Percentiles rank a stretch among this genome's conserved stretches.
Evolutionary conservation across 129 eudicot species (phyloP).

Genomic region (Silybum marianum): DNA sequence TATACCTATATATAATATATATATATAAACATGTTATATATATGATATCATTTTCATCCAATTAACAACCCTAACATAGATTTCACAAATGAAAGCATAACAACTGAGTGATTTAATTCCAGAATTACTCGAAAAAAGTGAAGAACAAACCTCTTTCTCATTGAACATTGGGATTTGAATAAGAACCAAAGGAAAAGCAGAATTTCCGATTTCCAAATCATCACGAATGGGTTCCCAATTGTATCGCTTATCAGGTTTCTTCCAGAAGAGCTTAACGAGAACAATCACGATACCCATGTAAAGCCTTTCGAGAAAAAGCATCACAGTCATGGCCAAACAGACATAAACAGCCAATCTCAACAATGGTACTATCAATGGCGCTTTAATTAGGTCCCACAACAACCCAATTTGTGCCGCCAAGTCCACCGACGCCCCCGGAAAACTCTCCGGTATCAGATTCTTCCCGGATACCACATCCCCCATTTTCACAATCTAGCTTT

Average conservation of each 20-base stretch:
- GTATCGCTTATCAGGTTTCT: conserved; percentile 72
- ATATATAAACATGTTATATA: conserved; percentile 12
- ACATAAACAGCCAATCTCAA: conserved; percentile 51
- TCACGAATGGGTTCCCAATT: conserved; percentile 68
- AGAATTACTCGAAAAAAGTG: background rate
- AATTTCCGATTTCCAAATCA: conserved; percentile 73
- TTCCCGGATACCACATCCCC: conserved; percentile 47
- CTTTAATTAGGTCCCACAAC: conserved; percentile 63
- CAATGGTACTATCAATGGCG: conserved; percentile 76
- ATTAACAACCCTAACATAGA: background rate
- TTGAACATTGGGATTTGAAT: conserved; percentile 92
- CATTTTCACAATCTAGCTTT: conserved; percentile 39
- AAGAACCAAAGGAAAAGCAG: conserved; percentile 67
- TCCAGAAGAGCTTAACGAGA: conserved; percentile 69
- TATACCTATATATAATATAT: conserved; percentile 58
- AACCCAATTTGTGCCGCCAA: conserved; percentile 58
- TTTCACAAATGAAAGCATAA: background rate
- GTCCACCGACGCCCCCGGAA: conserved; percentile 66
- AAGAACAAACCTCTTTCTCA: conserved; percentile 70
- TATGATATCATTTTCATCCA: conserved; percentile 10
- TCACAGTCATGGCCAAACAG: conserved; percentile 60
- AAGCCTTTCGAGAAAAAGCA: conserved; percentile 80
- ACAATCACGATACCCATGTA: conserved; percentile 82
- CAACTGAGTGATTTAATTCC: background rate
- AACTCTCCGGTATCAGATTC: conserved; percentile 57